phyloP scores from a whole-genome alignment of 371 early-diverging fungal genomes.

The Caulochytrium protostelioides region DNA sequence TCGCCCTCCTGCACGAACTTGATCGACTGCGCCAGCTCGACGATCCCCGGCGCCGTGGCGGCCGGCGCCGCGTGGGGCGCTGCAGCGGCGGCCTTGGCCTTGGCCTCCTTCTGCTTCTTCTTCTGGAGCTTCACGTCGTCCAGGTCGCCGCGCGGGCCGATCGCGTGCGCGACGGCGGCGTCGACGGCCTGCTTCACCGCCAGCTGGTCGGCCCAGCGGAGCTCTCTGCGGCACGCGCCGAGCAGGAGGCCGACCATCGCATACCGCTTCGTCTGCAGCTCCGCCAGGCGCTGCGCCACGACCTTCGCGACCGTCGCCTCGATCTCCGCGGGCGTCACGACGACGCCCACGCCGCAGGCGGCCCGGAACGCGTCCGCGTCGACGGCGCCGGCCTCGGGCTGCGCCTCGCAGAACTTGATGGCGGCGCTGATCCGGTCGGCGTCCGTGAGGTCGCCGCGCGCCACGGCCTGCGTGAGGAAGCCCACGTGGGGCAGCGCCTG shows the following conservation, averaged over 20 bases:
- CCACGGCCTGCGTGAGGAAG: constrained; percentile 54
- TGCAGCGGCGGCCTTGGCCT: constrained; percentile 8
- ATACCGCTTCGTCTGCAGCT: constrained; percentile 61
- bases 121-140: constrained; percentile 33
- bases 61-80: constrained; percentile 12
- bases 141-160: constrained; percentile 90
- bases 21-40: constrained; percentile 21
- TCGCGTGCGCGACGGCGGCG: constrained; percentile 45
- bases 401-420: constrained; percentile 56
- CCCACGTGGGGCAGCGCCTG: constrained; percentile 45
- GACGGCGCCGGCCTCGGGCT: constrained; percentile 17
- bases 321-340: constrained; percentile 34
- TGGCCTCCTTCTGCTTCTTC: constrained; percentile 22
- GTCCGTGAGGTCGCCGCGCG: constrained; percentile 40
- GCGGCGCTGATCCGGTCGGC: constrained; percentile 83
- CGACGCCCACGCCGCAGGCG: constrained; percentile 74
- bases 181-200: constrained; percentile 71
- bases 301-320: constrained; percentile 9
- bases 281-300: constrained; percentile 31
- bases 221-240: constrained; percentile 39
- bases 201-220: constrained; percentile 79
- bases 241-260: constrained; percentile 49
- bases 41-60: constrained; percentile 6
- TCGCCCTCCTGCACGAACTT: constrained; percentile 65
- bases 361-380: constrained; percentile 46